These are phyloP conservation scores for Osmanthus fragrans DNA, from an alignment of 257 asterid species.

Conservation along the genomic window DNA sequence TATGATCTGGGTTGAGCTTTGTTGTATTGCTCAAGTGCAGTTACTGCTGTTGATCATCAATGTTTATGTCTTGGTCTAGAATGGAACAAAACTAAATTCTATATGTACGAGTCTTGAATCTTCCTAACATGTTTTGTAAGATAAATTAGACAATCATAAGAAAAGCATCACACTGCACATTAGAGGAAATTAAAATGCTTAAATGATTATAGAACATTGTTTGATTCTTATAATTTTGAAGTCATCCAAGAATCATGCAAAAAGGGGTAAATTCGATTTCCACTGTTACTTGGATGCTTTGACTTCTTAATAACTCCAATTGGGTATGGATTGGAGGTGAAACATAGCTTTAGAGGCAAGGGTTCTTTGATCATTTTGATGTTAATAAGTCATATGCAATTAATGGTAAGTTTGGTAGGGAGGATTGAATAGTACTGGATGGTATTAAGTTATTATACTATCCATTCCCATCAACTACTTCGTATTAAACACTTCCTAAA, in stretches of 20 bases:
- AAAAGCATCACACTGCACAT: too few relatives aligned
- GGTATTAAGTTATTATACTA: not conserved
- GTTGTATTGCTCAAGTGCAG: not conserved
- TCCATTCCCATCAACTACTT: not conserved
- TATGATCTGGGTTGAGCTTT: constrained; percentile 12
- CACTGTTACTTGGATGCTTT: not conserved
- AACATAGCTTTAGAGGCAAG: not conserved
- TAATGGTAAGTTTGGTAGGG: not conserved
- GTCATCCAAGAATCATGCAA: not conserved
- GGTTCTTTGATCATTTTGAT: not conserved
- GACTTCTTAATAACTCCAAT: not conserved
- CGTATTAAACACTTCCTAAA: not conserved
- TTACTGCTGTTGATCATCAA: not conserved
- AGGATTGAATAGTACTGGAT: not conserved
- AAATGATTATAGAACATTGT: too few relatives aligned
- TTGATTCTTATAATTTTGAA: too few relatives aligned
- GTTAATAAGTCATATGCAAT: not conserved
- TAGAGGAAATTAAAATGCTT: too few relatives aligned
- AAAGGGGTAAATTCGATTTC: not conserved
- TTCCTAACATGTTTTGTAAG: too few relatives aligned
- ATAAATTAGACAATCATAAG: too few relatives aligned
- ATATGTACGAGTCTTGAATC: too few relatives aligned
- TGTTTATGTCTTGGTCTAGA: too few relatives aligned
- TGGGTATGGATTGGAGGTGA: not conserved
- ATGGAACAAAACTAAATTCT: too few relatives aligned